Evolutionary conservation across 2,329 filamentous ascomycete genomes (phyloP), one percentile per base, ranked within the genome.

Genomic region (Clathrospora elynae): DNA sequence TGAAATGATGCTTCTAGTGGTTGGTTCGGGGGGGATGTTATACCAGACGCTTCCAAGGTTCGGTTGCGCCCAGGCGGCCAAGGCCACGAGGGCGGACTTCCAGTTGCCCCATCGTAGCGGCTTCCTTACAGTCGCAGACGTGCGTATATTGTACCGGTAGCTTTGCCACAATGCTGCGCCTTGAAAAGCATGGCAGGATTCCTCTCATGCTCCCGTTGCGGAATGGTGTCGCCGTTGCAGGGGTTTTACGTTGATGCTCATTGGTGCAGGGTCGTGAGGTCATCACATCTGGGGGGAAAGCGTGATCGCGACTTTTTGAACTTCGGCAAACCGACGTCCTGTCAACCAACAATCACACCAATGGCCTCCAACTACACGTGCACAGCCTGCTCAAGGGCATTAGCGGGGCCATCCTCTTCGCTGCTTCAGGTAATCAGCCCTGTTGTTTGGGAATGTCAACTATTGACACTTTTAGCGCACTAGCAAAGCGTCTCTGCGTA

Each of bases 301-400:
- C 56, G 57, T 57, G 55, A 49, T 55, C 52, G 49, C 58, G 53
- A 62, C 56, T 54, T 64, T 59, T 60, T 55, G 53, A 49, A 49
- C 37, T 37, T 35, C 35, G 10, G 33, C 23, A 30, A 48, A 25
- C 45, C 17, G 29, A 38, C 24, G 20, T 35, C 18, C 35, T 24
- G 26, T 32, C 38, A 45, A 40, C 33, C 18, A 24, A 35, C 40
- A 47, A 23, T 34, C 35, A 41, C 48, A 25, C 47, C 57, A 51
- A 72, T 72, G 69, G 64, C 68, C 25, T 62, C 65, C 34, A 61
- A 49, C 42, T 70, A 63, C 54, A 67, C 63, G 5, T 72, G 69
- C 52, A 60, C 55, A 47, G 56, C 65, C 46, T 72, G 69, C 53
- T 61, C 60, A 2, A 51, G 53, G 39, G 62, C 65, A 14, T 29